phyloP scores from a whole-genome alignment of 1,284 basidiomycete species.

The Trametes sp. region DNA sequence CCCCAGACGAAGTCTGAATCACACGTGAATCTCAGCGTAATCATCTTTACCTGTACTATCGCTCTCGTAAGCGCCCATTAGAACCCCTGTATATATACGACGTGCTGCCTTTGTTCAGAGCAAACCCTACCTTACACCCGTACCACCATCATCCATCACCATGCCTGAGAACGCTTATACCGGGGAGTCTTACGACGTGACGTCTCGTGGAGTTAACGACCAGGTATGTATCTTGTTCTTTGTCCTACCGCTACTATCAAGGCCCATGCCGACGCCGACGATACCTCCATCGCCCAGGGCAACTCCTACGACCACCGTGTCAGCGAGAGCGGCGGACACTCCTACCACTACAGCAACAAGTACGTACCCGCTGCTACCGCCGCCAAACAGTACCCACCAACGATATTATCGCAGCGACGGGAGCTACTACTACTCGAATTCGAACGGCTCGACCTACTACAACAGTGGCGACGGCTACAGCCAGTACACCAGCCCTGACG shows the following conservation, averaged over 20 bases:
- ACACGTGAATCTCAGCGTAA: neutral
- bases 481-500: slow-evolving; percentile 30
- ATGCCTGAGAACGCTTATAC: slow-evolving; percentile 20
- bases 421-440: slow-evolving; percentile 39
- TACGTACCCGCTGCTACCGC: slow-evolving; percentile 14
- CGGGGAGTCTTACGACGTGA: slow-evolving; percentile 30
- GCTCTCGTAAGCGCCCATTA: neutral
- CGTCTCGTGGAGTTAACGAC: slow-evolving; percentile 36
- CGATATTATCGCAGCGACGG: slow-evolving; percentile 29
- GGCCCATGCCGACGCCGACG: neutral
- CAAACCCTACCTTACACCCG: neutral
- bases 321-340: slow-evolving; percentile 30
- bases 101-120: no score
- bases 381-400: no score
- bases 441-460: slow-evolving; percentile 38
- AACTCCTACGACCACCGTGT: slow-evolving; percentile 39
- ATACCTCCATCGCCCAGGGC: slow-evolving; percentile 25
- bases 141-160: neutral
- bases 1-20: neutral
- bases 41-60: neutral
- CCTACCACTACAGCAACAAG: slow-evolving; percentile 42
- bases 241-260: neutral
- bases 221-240: slow-evolving; percentile 23
- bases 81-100: neutral
- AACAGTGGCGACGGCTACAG: slow-evolving; percentile 33